phyloP scores from a whole-genome alignment of 2,329 filamentous ascomycete genomes.

The Cladophialophora yegresii region DNA sequence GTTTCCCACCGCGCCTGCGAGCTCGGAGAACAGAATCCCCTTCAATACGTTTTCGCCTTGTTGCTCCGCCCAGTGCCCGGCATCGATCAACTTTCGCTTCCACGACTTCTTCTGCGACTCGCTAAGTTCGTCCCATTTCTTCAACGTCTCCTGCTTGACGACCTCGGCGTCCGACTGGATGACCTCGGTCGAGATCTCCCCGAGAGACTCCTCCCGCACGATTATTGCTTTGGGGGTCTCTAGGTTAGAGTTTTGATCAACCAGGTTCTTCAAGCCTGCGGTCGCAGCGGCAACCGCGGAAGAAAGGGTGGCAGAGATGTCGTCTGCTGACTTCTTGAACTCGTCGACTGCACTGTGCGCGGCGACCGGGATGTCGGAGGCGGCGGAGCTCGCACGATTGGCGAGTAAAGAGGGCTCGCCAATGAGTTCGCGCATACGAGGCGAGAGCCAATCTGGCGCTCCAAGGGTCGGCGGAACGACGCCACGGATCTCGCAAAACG shows the following conservation, averaged over 20 bases:
- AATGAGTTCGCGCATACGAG: constrained; percentile 48
- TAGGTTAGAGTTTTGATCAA: constrained; percentile 29
- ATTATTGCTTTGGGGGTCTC: constrained; percentile 37
- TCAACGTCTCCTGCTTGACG: constrained; percentile 40
- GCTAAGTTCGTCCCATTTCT: constrained; percentile 70
- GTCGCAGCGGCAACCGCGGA: constrained; percentile 16
- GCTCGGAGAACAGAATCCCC: constrained; percentile 74
- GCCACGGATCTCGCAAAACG: constrained; percentile 63
- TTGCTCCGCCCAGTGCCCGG: constrained; percentile 75
- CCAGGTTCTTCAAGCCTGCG: constrained; percentile 31
- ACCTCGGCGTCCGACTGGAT: constrained; percentile 34
- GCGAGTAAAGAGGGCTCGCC: constrained; percentile 46
- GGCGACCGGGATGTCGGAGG: constrained; percentile 20
- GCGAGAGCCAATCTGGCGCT: constrained; percentile 59
- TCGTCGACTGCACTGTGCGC: constrained; percentile 26
- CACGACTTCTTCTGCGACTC: constrained; percentile 65
- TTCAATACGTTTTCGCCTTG: constrained; percentile 77
- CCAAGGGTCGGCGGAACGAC: constrained; percentile 59
- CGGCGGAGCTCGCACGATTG: constrained; percentile 18
- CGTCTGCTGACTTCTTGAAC: constrained; percentile 24
- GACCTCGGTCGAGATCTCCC: constrained; percentile 45
- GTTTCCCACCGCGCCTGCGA: constrained; percentile 62
- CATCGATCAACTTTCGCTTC: constrained; percentile 67
- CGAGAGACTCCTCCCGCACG: constrained; percentile 40
- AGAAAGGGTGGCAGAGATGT: constrained; percentile 16